These are phyloP conservation scores for Populus davidiana DNA, from an alignment of 345 rosid genomes.

Conservation along the genomic window DNA sequence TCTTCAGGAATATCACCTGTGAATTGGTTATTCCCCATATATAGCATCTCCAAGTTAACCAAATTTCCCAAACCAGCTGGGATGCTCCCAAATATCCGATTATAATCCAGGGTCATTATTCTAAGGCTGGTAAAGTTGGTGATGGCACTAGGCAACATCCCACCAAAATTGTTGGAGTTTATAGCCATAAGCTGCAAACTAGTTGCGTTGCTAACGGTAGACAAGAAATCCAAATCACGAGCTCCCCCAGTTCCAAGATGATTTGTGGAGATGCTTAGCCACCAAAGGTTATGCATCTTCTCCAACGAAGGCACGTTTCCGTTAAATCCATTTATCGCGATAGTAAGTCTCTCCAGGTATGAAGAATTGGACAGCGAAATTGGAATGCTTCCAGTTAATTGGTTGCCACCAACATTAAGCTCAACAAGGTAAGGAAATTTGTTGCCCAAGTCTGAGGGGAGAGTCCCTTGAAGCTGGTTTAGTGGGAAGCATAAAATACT, in stretches of 20 bases:
- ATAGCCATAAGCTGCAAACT: constrained; percentile 3
- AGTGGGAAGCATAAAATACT: background rate
- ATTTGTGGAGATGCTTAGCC: constrained; percentile 13
- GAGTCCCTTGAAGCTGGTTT: constrained; percentile 4
- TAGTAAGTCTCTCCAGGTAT: constrained; percentile 5
- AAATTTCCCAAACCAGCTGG: constrained; percentile 4
- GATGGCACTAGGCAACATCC: constrained; percentile 6
- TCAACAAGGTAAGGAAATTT: background rate
- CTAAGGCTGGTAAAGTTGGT: constrained; percentile 4
- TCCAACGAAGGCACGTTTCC: constrained; percentile 16
- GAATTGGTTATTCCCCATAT: background rate
- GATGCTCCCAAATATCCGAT: constrained; percentile 8
- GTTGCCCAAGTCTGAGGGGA: constrained; percentile 4
- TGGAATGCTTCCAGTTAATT: constrained; percentile 15
- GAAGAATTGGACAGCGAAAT: constrained; percentile 11
- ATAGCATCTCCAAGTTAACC: background rate
- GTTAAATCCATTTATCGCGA: constrained; percentile 2
- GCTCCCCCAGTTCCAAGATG: constrained; percentile 10
- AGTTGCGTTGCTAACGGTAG: constrained; percentile 1
- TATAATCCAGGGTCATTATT: background rate
- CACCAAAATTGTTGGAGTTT: constrained; percentile 4
- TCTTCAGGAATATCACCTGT: constrained; percentile 9
- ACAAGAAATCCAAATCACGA: constrained; percentile 9
- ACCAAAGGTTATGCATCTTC: constrained; percentile 8
- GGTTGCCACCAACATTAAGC: constrained; percentile 9